phyloP scores from a whole-genome alignment of 169 alveolate species.

The Plasmodium reichenowi region DNA sequence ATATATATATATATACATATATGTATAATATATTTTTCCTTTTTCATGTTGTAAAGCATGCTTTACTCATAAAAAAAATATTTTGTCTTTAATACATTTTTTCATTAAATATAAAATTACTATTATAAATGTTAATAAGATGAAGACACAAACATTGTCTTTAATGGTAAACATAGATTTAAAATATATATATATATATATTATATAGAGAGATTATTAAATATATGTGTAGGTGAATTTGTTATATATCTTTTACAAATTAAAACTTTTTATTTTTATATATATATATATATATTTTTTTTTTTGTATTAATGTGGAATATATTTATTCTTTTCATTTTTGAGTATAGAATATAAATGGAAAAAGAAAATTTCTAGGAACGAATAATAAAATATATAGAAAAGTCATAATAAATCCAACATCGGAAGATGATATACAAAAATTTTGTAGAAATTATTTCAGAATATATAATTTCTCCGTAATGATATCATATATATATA shows the following conservation, averaged over 20 bases:
- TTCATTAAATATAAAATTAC: slow-evolving; percentile 1
- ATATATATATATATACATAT: not conserved
- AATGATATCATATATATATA: slow-evolving; percentile 3
- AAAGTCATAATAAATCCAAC: slow-evolving; percentile 76
- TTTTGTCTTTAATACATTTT: not conserved
- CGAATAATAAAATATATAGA: slow-evolving; percentile 57
- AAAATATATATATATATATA: too few species aligned
- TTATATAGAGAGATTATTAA: too few species aligned
- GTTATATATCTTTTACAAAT: too few species aligned
- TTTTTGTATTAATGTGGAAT: not conserved
- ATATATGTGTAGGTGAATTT: too few species aligned
- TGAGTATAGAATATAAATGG: slow-evolving; percentile 39
- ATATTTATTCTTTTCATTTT: not conserved
- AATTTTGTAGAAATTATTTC: slow-evolving; percentile 73
- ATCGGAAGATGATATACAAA: slow-evolving; percentile 76
- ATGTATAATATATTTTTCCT: not conserved
- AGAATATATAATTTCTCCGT: slow-evolving; percentile 75
- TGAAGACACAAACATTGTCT: slow-evolving; percentile 39
- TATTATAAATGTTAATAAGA: slow-evolving; percentile 18
- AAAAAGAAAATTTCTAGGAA: slow-evolving; percentile 40
- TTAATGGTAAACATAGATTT: slow-evolving; percentile 21
- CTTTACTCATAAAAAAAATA: too few species aligned
- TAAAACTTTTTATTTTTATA: too few species aligned
- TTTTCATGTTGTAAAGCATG: not conserved
- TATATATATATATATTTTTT: not conserved